A percentile compares a stretch with the other conserved stretches of the same genome.
phyloP scores from a whole-genome alignment of 768 basidiomycete species.

The Fomitopsis serialis region DNA sequence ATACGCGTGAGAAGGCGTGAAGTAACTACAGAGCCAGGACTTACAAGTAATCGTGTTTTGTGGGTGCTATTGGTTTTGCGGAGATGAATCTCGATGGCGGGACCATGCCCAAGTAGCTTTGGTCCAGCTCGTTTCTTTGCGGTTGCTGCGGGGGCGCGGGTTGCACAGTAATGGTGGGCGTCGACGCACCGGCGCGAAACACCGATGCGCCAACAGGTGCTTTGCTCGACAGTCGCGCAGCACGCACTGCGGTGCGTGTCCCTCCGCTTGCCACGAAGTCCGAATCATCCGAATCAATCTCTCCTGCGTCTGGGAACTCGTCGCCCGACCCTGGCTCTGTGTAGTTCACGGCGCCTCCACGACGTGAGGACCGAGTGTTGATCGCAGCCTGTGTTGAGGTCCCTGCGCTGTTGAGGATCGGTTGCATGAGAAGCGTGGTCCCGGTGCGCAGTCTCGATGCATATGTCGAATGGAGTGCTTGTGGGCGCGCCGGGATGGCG shows the following conservation, averaged over 20 bases:
- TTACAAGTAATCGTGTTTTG: slow-evolving; percentile 72
- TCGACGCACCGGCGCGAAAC: slow-evolving; percentile 41
- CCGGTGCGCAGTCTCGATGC: slow-evolving; percentile 89
- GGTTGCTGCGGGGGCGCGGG: slow-evolving; percentile 18
- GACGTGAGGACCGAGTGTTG: slow-evolving; percentile 38
- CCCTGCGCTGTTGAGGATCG: slow-evolving; percentile 45
- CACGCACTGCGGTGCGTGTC: slow-evolving; percentile 47
- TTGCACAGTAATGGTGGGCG: no score
- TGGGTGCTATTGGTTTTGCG: slow-evolving; percentile 47
- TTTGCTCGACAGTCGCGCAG: slow-evolving; percentile 20
- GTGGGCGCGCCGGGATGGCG: slow-evolving; percentile 43
- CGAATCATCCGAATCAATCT: slow-evolving; percentile 79
- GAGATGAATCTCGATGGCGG: slow-evolving; percentile 79
- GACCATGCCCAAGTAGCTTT: slow-evolving; percentile 85
- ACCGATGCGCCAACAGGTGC: slow-evolving; percentile 37
- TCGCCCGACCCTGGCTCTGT: slow-evolving; percentile 83
- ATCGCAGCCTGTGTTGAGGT: slow-evolving; percentile 32
- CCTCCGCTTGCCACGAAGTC: slow-evolving; percentile 69
- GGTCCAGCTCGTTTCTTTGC: slow-evolving; percentile 61
- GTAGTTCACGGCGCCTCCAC: slow-evolving; percentile 77
- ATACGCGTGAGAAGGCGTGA: neutral
- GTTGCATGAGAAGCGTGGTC: slow-evolving; percentile 85
- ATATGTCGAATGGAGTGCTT: slow-evolving; percentile 80
- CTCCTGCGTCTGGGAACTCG: slow-evolving; percentile 76
- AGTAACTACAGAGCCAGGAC: slow-evolving; percentile 25